Evolutionary conservation across 495 filamentous ascomycete species (phyloP), one percentile per base, ranked within the genome.

Genomic region (Lasiosphaeria ovina): DNA sequence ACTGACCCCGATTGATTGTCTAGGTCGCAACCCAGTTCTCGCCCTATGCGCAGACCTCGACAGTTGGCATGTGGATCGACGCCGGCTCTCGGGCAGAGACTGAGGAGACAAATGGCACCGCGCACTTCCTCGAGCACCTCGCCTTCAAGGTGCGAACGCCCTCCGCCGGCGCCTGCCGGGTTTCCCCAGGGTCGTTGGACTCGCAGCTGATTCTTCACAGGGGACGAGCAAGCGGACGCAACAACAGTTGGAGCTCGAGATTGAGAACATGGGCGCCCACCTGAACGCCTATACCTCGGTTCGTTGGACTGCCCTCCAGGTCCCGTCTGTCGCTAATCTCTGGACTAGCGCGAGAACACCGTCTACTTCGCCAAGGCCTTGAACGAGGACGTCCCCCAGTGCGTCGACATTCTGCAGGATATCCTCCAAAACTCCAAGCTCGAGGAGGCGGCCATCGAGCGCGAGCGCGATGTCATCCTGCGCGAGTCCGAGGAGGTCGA

Each of bases 361-460:
- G 94, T 98, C 72, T 98, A 99, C 84, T 99, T 97, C 77, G 94
- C 95, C 78, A 97, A 97, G 80, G 87, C 95, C 62, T 96, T 99
- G 81, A 99, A 98, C 82, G 83, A 87, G 76, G 94, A 99, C 76
- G 91, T 97, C 58, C 92, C 93, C 67, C 89, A 90, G 73, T 87
- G 89, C 69, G 94, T 99, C 75, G 89, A 98, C 75, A 98, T 99
- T 75, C 91, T 99, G 57, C 87, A 95, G 78, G 94, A 99, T 74
- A 99, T 99, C 74, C 89, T 99, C 40, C 94, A 98, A 77, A 92
- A 98, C 85, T 98, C 94, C 58, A 97, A 94, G 82, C 90, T 99
- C 60, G 94, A 99, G 77, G 77, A 85, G 63, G 74, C 80, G 64
- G 93, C 94, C 65, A 97, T 99, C 67, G 93, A 99, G 81, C 88